Evolutionary conservation across 2,329 filamentous ascomycete genomes (phyloP), one percentile per base, ranked within the genome.

Genomic region (Tolypocladium sp.): DNA sequence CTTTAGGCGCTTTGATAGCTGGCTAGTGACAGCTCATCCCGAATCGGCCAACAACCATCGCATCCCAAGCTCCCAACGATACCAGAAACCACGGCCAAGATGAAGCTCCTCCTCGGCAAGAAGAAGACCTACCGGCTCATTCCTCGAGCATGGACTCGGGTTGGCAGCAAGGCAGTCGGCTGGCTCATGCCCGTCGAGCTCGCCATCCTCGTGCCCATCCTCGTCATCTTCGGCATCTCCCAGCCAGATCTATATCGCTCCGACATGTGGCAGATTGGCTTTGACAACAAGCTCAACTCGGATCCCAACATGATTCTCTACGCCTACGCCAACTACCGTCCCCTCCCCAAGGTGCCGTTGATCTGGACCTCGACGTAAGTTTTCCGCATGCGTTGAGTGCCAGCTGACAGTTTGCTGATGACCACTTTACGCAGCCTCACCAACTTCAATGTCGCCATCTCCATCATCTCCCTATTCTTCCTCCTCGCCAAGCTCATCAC

Each of bases 351-450:
- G 40, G 76, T 84, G 12, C 88, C 90, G 1, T 75, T 92, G 58
- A 82, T 92, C 17, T 93, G 90, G 90, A 88, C 87, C 61, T 74
- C 79, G 68, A 82, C 82, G 89, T 92, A 72, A 76, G 88, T 82
- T 46, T 55, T 53, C 27, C 40, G 20, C 49, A 8, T 6, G 20
- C 10, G 49, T 20, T n/a, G 49, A n/a, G 9, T 12, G 30, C 49
- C 17, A n/a, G 56, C 13, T 17, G 35, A 17, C 22, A 27, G 13
- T 20, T 52, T 25, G 40, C 9, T 25, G n/a, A 49, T 54, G 60
- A 51, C 56, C 25, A 37, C 35, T 33, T 49, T 20, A 49, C 40
- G 42, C 55, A 92, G 89, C 59, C 77, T 91, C 62, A 91, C 89
- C 55, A 79, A 87, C 65, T 91, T 83, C 75, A 91, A 92, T 68